Evolutionary conservation across 768 basidiomycete species (phyloP).

Genomic region (Macrolepiota fuliginosa): DNA sequence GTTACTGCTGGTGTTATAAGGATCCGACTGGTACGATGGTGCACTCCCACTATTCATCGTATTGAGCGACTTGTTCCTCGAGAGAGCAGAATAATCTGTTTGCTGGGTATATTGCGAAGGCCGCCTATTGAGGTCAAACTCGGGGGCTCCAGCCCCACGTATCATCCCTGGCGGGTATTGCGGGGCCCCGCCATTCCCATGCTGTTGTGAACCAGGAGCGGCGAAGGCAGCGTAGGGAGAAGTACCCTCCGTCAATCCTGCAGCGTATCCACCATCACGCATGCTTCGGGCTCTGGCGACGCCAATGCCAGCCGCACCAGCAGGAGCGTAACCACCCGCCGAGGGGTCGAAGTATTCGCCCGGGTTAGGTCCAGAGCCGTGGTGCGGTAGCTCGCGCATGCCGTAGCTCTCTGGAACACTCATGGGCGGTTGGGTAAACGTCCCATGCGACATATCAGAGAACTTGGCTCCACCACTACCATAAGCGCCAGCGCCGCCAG

Average conservation of each 20-base stretch:
- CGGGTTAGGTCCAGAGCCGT: conserved; percentile 15
- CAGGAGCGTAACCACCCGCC: conserved; percentile 11
- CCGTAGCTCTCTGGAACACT: conserved; percentile 39
- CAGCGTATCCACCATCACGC: conserved; percentile 27
- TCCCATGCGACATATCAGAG: conserved; percentile 59
- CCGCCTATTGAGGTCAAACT: conserved; percentile 4
- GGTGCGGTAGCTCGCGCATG: conserved; percentile 41
- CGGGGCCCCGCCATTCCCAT: conserved; percentile 9
- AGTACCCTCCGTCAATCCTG: conserved; percentile 32
- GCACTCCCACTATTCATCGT: neutral
- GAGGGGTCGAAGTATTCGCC: conserved; percentile 32
- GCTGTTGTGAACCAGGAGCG: conserved; percentile 16
- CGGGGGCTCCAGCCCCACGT: conserved; percentile 1
- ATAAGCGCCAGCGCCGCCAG: conserved; percentile 23
- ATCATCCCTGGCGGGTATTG: conserved; percentile 12
- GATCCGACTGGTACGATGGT: conserved; percentile 3
- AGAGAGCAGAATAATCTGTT: conserved; percentile 3
- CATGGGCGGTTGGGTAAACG: conserved; percentile 48
- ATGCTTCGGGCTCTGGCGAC: conserved; percentile 39
- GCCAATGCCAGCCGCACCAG: conserved; percentile 37
- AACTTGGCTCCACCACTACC: conserved; percentile 22
- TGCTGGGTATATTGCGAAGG: conserved; percentile 7
- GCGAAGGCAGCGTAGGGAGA: conserved; percentile 40
- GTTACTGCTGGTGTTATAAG: neutral
- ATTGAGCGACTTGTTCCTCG: conserved; percentile 8